Evolutionary conservation across 176 grass and related monocot genomes (phyloP), one percentile per base, ranked within the genome.

Genomic region (Triticum turgidum): DNA sequence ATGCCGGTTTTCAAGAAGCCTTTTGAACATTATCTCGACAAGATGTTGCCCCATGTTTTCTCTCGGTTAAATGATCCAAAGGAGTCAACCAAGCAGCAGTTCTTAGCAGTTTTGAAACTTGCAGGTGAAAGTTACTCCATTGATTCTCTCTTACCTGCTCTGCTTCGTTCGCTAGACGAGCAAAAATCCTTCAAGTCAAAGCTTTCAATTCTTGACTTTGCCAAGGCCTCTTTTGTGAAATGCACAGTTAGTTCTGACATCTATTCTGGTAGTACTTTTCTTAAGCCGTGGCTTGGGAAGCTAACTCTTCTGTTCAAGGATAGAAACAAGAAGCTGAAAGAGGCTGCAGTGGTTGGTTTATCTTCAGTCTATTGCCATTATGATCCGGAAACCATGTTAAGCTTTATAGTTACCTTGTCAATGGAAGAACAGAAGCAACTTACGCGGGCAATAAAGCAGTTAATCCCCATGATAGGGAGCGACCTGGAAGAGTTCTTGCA

Each of bases 201-300:
- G 82, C 32, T 92, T 51, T 83, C 96, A 33, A 85, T 94, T 82
- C 68, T 96, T 78, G 91, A 98, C 72, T 96, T 94, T 92, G 93
- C 96, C 80, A 98, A 94, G 80, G 90, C 87, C 37, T 98, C 93
- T 52, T 96, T 98, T 76, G 85, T 80, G 58, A 98, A 98, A 89
- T 92, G 90, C 73, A 78, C 41, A 72, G 44, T 88, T 75, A 94
- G 91, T 73, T 78, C 88, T 79, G 96, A 96, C 83, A 85, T 34
- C 72, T 92, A 93, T 83, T 82, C 80, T 74, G 86, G 73, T 67
- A 95, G 84, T 64, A 90, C 80, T 65, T 98, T 96, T 83, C 84
- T 98, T 70, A 98, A 96, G 78, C 86, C 88, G 88, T 98, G 96
- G 96, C 90, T 98, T 89, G 86, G 82, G 68, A 98, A 98, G 58